phyloP scores from a whole-genome alignment of 2,329 filamentous ascomycete species.

The Aspergillus sclerotialis region DNA sequence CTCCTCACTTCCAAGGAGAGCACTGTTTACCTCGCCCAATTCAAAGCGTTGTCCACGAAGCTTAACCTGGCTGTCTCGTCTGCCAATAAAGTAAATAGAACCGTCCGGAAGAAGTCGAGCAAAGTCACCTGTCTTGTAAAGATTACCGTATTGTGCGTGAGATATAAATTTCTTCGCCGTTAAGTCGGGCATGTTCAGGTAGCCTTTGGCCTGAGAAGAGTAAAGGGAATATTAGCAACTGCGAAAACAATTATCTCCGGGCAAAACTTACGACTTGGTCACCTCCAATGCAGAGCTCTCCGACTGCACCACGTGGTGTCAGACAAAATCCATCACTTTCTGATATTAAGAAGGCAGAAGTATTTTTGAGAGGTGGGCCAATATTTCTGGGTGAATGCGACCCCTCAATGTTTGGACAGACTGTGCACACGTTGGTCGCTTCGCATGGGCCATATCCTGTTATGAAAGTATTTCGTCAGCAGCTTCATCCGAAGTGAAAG shows the following conservation, averaged over 20 bases:
- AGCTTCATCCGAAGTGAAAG: too few species aligned
- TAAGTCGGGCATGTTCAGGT: conserved; percentile 22
- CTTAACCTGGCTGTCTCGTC: conserved; percentile 37
- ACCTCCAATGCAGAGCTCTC: conserved; percentile 24
- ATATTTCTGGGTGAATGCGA: conserved; percentile 22
- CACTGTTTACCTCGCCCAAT: conserved; percentile 25
- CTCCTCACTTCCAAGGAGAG: conserved; percentile 45
- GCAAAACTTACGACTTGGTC: conserved; percentile 13
- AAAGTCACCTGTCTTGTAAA: conserved; percentile 30
- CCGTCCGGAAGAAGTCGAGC: conserved; percentile 31
- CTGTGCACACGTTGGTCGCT: conserved; percentile 25
- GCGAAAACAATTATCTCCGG: neutral
- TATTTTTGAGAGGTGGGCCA: conserved; percentile 23
- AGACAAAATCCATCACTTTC: conserved; percentile 9
- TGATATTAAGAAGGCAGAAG: conserved; percentile 22
- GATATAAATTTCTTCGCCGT: conserved; percentile 24
- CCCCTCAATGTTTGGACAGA: conserved; percentile 16
- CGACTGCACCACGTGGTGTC: conserved; percentile 17
- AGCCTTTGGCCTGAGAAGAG: conserved; percentile 13
- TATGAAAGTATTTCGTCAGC: conserved; percentile 21
- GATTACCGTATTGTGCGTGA: conserved; percentile 16
- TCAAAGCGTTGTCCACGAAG: conserved; percentile 36
- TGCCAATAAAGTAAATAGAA: conserved; percentile 30
- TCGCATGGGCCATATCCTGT: conserved; percentile 37
- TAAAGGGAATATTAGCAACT: neutral